Evolutionary conservation across 2,329 filamentous ascomycete genomes (phyloP).

Genomic region (Alternaria burnsii): DNA sequence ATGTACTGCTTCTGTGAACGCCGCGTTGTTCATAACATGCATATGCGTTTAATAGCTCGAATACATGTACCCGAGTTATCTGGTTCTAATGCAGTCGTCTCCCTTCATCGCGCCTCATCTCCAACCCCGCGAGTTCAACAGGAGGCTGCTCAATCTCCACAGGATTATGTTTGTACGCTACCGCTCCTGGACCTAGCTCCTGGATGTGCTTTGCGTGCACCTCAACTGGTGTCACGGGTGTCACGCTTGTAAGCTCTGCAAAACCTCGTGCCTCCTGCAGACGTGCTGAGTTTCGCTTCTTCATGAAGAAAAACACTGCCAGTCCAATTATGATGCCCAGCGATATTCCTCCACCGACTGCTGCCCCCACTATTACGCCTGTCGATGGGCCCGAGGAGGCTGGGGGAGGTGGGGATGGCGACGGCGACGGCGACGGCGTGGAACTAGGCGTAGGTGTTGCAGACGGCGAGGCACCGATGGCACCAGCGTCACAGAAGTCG

Average conservation of each 20-base stretch:
- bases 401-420: not conserved
- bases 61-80: not conserved
- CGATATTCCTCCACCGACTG: conserved; percentile 4
- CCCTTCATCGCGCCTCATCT: not conserved
- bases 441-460: not conserved
- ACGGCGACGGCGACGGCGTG: not conserved
- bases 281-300: conserved; percentile 1
- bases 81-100: not conserved
- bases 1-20: not conserved
- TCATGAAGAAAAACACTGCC: conserved; percentile 4
- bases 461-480: not conserved
- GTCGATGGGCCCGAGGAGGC: conserved; percentile 8
- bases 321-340: conserved; percentile 8
- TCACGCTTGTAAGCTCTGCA: not conserved
- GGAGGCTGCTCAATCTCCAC: conserved; percentile 13
- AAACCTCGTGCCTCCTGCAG: not conserved
- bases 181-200: conserved; percentile 6
- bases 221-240: not conserved
- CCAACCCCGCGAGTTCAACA: conserved; percentile 7
- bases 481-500: conserved; percentile 10
- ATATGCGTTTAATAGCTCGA: not conserved
- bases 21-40: not conserved
- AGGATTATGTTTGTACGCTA: conserved; percentile 8
- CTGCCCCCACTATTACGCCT: conserved; percentile 11
- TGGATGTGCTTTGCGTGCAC: conserved; percentile 10